Evolutionary conservation across 306 rosid genomes (phyloP).

Genomic region (Cicer yamashitae): DNA sequence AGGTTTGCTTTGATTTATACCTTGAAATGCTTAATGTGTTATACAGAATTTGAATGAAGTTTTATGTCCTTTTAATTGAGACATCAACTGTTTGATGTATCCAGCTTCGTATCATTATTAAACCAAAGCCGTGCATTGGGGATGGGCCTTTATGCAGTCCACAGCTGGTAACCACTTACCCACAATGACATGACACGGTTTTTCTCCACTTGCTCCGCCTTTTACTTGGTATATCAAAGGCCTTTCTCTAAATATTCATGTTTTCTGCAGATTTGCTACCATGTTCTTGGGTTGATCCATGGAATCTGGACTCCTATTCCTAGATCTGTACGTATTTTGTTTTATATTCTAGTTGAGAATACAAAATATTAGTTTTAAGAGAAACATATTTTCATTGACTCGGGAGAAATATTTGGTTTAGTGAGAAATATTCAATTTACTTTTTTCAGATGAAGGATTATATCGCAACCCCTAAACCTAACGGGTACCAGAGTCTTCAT

Average conservation of each 20-base stretch:
- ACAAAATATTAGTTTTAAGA: slow-evolving; percentile 17
- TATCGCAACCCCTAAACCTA: slow-evolving; percentile 97
- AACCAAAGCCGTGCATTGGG: slow-evolving; percentile 82
- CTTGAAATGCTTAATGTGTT: slow-evolving; percentile 39
- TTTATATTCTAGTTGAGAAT: slow-evolving; percentile 47
- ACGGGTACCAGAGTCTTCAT: slow-evolving; percentile 98
- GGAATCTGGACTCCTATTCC: slow-evolving; percentile 99
- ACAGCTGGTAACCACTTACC: slow-evolving; percentile 70
- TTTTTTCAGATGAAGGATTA: slow-evolving; percentile 84
- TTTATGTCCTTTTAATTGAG: slow-evolving; percentile 47
- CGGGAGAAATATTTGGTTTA: slow-evolving; percentile 26
- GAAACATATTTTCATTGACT: slow-evolving; percentile 38
- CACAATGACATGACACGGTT: slow-evolving; percentile 16
- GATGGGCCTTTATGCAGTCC: slow-evolving; percentile 89
- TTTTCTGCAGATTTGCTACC: slow-evolving; percentile 88
- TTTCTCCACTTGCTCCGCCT: slow-evolving; percentile 41
- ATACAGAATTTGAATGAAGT: slow-evolving; percentile 38
- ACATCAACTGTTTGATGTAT: slow-evolving; percentile 45
- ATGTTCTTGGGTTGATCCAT: slow-evolving; percentile 91
- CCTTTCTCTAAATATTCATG: slow-evolving; percentile 44
- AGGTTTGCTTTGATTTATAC: slow-evolving; percentile 65
- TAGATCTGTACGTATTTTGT: slow-evolving; percentile 79
- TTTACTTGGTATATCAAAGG: slow-evolving; percentile 16
- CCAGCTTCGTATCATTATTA: slow-evolving; percentile 90
- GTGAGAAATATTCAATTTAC: slow-evolving; percentile 32